Evolutionary conservation across 225 moss, liverwort and hornwort species (phyloP).

Genomic region (Takakia lepidozioides): DNA sequence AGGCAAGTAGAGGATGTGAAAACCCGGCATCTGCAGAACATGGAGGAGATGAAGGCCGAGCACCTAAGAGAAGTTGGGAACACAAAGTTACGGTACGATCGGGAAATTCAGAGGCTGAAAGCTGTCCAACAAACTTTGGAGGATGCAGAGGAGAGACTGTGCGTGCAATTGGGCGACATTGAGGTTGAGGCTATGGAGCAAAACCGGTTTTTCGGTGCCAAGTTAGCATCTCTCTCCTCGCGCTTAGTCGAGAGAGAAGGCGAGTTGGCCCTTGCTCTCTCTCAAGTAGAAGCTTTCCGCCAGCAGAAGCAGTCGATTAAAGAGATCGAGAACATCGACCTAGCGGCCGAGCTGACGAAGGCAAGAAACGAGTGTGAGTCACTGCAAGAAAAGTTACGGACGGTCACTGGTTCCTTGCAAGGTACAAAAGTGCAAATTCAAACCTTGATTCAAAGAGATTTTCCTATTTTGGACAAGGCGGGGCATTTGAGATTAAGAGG

Average conservation of each 20-base stretch:
- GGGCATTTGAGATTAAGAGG: no score
- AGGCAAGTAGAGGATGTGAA: slow-evolving; percentile 14
- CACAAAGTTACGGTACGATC: slow-evolving; percentile 17
- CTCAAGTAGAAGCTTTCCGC: no score
- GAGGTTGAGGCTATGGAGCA: slow-evolving; percentile 35
- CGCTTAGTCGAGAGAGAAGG: no score
- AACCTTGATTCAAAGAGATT: slow-evolving; percentile 14
- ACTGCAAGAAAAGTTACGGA: slow-evolving; percentile 3
- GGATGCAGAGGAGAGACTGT: slow-evolving; percentile 41
- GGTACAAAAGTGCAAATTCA: slow-evolving; percentile 9
- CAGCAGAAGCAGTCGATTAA: slow-evolving; percentile 12
- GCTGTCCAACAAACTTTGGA: slow-evolving; percentile 9
- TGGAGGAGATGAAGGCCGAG: slow-evolving; percentile 14
- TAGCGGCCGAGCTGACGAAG: slow-evolving; percentile 21
- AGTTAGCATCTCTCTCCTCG: slow-evolving; percentile 10
- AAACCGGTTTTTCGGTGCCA: slow-evolving; percentile 10
- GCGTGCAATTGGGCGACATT: slow-evolving; percentile 39
- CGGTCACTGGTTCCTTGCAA: slow-evolving; percentile 9
- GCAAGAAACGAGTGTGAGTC: slow-evolving; percentile 15
- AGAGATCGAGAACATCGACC: slow-evolving; percentile 32
- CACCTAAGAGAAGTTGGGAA: slow-evolving; percentile 13
- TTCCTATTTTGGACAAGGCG: background rate
- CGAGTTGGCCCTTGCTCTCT: no score
- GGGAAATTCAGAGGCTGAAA: slow-evolving; percentile 19
- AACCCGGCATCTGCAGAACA: slow-evolving; percentile 12